phyloP scores from a whole-genome alignment of 148 eudicot species.

The Spergularia bocconei region DNA sequence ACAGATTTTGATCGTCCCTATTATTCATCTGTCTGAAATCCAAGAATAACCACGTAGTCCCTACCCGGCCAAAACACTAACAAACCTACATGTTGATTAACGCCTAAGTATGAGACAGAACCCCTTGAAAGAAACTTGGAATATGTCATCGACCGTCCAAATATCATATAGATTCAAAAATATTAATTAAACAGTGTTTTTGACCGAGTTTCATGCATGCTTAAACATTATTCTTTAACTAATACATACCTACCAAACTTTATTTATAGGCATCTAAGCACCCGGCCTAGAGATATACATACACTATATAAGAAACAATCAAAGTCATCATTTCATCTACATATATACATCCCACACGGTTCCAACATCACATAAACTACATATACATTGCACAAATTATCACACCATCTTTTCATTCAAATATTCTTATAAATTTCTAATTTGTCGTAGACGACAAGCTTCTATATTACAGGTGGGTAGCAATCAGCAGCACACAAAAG shows the following conservation, averaged over 20 bases:
- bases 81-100: too few relatives aligned
- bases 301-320: not conserved
- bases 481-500: not conserved
- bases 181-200: not conserved
- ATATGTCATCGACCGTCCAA: not conserved
- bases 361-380: not conserved
- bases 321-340: not conserved
- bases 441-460: too few relatives aligned
- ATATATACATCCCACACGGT: not conserved
- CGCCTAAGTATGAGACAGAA: too few relatives aligned
- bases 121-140: constrained; percentile 2
- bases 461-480: not conserved
- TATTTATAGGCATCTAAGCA: constrained; percentile 4
- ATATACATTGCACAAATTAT: not conserved
- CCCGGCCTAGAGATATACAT: not conserved
- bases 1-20: too few relatives aligned
- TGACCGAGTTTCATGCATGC: constrained; percentile 32
- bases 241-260: constrained; percentile 9
- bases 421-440: not conserved
- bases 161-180: not conserved
- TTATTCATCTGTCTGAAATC: too few relatives aligned
- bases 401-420: not conserved
- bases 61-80: too few relatives aligned
- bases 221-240: not conserved
- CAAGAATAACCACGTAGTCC: too few relatives aligned